phyloP scores from a whole-genome alignment of 345 rosid genomes.

The Ceriops zippeliana region DNA sequence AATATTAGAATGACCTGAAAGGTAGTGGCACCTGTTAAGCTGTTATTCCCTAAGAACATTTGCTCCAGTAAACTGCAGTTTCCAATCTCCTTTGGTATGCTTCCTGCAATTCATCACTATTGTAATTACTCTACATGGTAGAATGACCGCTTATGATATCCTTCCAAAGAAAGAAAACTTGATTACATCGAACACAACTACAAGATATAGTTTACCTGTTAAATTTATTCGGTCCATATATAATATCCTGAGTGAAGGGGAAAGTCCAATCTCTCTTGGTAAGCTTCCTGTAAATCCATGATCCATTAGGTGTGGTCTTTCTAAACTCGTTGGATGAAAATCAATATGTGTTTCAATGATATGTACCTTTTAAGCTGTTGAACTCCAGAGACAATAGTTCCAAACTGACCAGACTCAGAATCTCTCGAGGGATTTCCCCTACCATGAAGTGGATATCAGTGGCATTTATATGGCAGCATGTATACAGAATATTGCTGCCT shows the following conservation, averaged over 20 bases:
- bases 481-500: too few relatives aligned
- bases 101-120: background rate
- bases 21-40: conserved; percentile 1
- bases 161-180: too few relatives aligned
- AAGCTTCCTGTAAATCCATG: background rate
- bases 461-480: too few relatives aligned
- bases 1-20: too few relatives aligned
- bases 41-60: background rate
- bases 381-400: conserved; percentile 1
- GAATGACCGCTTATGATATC: too few relatives aligned
- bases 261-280: conserved; percentile 2
- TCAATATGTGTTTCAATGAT: background rate
- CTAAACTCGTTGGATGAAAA: background rate
- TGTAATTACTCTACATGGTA: too few relatives aligned
- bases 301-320: too few relatives aligned
- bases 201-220: background rate
- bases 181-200: background rate
- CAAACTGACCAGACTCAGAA: background rate
- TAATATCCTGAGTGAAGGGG: background rate
- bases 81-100: background rate
- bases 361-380: background rate
- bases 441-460: background rate
- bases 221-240: background rate
- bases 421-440: conserved; percentile 2
- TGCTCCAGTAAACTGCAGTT: background rate